phyloP scores from a whole-genome alignment of 352 stramenopile genomes.

The Phytophthora sp. region DNA sequence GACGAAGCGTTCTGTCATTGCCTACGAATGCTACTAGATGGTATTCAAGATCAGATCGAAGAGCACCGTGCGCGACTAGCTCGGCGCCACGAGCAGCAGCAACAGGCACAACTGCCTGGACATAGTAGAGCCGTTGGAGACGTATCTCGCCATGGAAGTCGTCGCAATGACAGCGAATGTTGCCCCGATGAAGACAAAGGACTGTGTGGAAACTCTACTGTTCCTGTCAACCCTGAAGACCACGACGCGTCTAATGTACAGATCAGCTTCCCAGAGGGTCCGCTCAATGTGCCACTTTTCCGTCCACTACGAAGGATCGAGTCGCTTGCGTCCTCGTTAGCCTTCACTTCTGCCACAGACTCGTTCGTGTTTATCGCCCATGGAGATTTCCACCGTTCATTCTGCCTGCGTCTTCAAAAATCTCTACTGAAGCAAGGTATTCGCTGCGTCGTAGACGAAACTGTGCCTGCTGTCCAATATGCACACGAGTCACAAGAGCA shows the following conservation, averaged over 20 bases:
- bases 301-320: conserved; percentile 29
- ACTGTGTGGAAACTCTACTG: conserved; percentile 11
- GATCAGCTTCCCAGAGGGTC: conserved; percentile 26
- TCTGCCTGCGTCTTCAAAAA: conserved; percentile 67
- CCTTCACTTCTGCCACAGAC: conserved; percentile 27
- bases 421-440: conserved; percentile 65
- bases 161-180: conserved; percentile 25
- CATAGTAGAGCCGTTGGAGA: conserved; percentile 14
- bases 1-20: conserved; percentile 70
- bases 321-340: conserved; percentile 29
- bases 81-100: conserved; percentile 42
- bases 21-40: conserved; percentile 74
- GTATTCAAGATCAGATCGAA: conserved; percentile 86
- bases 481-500: conserved; percentile 30
- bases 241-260: conserved; percentile 30
- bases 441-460: conserved; percentile 61
- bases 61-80: conserved; percentile 64
- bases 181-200: conserved; percentile 26
- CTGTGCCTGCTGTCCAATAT: conserved; percentile 56
- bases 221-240: conserved; percentile 16
- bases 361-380: conserved; percentile 81
- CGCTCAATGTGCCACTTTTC: conserved; percentile 32
- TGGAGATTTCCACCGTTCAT: conserved; percentile 73
- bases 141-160: conserved; percentile 22
- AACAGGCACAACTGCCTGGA: conserved; percentile 35